Evolutionary conservation across 768 basidiomycete genomes (phyloP).

Genomic region (Lactarius vividus): DNA sequence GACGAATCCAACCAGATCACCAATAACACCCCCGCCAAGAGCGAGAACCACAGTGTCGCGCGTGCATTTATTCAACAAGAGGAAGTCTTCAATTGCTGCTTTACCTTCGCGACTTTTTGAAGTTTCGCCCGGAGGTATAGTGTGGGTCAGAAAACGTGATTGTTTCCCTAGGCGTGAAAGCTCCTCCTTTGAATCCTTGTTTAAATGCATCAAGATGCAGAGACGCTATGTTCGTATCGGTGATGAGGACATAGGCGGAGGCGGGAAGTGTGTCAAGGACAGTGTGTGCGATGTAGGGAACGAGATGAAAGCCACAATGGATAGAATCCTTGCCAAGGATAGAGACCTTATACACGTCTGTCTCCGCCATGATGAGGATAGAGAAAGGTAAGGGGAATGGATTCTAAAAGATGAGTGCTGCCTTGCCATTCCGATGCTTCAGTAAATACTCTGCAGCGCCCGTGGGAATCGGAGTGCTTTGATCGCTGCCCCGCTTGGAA

Average conservation of each 20-base stretch:
- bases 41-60: constrained; percentile 92
- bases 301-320: constrained; percentile 49
- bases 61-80: constrained; percentile 84
- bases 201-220: constrained; percentile 73
- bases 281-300: constrained; percentile 70
- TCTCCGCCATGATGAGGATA: constrained; percentile 20
- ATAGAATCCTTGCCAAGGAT: constrained; percentile 48
- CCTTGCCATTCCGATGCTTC: not conserved
- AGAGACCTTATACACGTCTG: constrained; percentile 43
- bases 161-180: constrained; percentile 32
- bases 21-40: constrained; percentile 95
- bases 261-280: constrained; percentile 69
- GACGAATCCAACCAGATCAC: constrained; percentile 94
- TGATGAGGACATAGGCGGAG: constrained; percentile 87
- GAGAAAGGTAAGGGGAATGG: not conserved
- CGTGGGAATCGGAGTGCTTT: constrained; percentile 22
- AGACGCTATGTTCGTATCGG: constrained; percentile 85
- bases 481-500: not conserved
- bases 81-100: constrained; percentile 90
- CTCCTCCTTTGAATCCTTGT: constrained; percentile 55
- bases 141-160: constrained; percentile 71
- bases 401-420: not conserved
- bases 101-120: constrained; percentile 91
- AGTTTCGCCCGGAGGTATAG: constrained; percentile 88
- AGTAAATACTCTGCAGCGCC: constrained; percentile 16